Evolutionary conservation across 202 grass and related monocot species (phyloP).

Genomic region (Digitaria exilis): DNA sequence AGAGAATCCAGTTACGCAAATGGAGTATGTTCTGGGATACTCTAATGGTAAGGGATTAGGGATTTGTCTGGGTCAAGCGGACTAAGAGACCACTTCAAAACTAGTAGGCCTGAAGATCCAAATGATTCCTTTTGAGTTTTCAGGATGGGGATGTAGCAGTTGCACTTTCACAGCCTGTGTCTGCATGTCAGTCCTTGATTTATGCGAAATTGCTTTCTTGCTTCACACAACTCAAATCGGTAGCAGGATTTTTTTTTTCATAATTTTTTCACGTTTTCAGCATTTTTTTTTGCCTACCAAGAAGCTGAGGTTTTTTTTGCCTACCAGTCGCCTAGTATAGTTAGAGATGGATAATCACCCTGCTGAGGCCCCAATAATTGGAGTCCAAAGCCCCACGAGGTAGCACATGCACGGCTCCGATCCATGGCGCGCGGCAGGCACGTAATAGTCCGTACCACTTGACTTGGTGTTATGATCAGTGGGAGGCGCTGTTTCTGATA

Average conservation of each 20-base stretch:
- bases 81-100: neutral
- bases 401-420: neutral
- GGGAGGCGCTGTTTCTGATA: slow-evolving; percentile 35
- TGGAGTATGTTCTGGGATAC: neutral
- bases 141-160: neutral
- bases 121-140: neutral
- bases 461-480: neutral
- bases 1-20: neutral
- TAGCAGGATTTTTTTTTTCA: neutral
- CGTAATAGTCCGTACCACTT: neutral
- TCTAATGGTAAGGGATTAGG: neutral
- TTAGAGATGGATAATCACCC: neutral
- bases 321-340: too few relatives aligned
- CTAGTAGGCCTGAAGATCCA: neutral
- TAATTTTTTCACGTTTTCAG: neutral
- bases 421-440: neutral
- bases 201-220: neutral
- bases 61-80: neutral
- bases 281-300: neutral
- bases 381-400: neutral
- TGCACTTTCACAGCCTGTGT: neutral
- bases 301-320: too few relatives aligned
- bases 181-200: neutral
- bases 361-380: neutral
- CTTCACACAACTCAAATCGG: too few relatives aligned